Conservation (phyloP, 2,329 filamentous ascomycete species). For the Aureobasidium zeae region DNA sequence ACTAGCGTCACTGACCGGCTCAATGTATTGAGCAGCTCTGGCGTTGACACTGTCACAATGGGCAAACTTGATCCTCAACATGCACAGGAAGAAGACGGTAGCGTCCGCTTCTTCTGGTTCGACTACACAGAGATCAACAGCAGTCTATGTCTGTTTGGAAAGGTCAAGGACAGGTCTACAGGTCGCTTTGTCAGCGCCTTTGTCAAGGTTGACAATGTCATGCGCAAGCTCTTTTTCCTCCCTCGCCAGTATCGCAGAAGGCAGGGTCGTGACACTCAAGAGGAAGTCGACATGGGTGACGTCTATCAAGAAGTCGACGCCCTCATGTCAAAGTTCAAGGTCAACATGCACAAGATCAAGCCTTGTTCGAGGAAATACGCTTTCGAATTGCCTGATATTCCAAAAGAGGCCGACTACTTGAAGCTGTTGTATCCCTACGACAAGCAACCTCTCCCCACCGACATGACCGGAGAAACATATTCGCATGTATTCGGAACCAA, state of each 20-base stretch:
- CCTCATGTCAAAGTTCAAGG: constrained; percentile 78
- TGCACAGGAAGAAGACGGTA: constrained; percentile 89
- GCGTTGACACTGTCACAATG: constrained; percentile 51
- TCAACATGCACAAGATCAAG: constrained; percentile 90
- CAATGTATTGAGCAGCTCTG: constrained; percentile 70
- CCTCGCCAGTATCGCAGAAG: constrained; percentile 58
- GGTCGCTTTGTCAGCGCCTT: constrained; percentile 81
- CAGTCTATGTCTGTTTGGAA: constrained; percentile 87
- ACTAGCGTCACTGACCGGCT: constrained; percentile 77
- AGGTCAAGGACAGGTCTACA: constrained; percentile 82
- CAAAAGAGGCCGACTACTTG: constrained; percentile 81
- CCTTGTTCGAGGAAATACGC: constrained; percentile 83
- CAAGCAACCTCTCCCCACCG: constrained; percentile 63
- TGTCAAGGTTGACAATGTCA: constrained; percentile 87
- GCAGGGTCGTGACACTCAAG: constrained; percentile 58
- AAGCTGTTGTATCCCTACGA: constrained; percentile 95
- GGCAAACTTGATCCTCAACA: constrained; percentile 78
- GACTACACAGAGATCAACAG: constrained; percentile 92
- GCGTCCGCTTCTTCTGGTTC: constrained; percentile 89
- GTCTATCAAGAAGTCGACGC: constrained; percentile 83
- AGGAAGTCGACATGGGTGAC: constrained; percentile 76
- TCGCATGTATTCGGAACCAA: constrained; percentile 90
- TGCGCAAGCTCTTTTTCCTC: constrained; percentile 87
- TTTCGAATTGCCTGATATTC: constrained; percentile 80
- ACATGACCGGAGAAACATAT: constrained; percentile 73